These are phyloP conservation scores for Pichia sp. DNA, from an alignment of 1,139 yeast species.

Conservation along the genomic window DNA sequence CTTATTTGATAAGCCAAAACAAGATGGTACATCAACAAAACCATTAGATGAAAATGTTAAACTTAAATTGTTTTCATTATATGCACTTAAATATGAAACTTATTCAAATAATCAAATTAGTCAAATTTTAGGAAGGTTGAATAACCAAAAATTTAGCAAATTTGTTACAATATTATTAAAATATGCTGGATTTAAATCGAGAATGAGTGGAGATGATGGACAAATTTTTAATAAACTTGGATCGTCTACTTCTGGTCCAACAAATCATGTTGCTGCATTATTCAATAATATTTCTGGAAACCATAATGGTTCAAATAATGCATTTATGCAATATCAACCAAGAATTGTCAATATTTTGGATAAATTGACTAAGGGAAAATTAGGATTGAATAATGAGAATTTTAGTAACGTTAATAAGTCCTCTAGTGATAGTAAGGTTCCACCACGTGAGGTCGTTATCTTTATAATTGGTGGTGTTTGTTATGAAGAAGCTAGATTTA, in stretches of 20 bases:
- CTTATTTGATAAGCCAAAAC: slow-evolving; percentile 28
- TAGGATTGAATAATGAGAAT: slow-evolving; percentile 27
- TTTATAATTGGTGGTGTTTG: slow-evolving; percentile 90
- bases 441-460: slow-evolving; percentile 67
- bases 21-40: slow-evolving; percentile 16
- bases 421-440: slow-evolving; percentile 30
- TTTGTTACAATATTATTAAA: slow-evolving; percentile 32
- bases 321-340: slow-evolving; percentile 67
- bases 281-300: slow-evolving; percentile 25
- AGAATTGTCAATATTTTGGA: slow-evolving; percentile 51
- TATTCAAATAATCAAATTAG: slow-evolving; percentile 36
- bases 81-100: slow-evolving; percentile 60
- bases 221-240: slow-evolving; percentile 26
- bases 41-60: slow-evolving; percentile 41
- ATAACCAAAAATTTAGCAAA: slow-evolving; percentile 32
- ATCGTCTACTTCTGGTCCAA: slow-evolving; percentile 12
- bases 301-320: slow-evolving; percentile 32
- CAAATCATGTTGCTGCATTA: slow-evolving; percentile 25
- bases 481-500: slow-evolving; percentile 81
- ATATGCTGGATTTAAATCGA: slow-evolving; percentile 37
- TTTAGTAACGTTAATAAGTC: slow-evolving; percentile 6
- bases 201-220: slow-evolving; percentile 37
- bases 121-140: slow-evolving; percentile 34
- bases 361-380: slow-evolving; percentile 44
- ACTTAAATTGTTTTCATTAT: slow-evolving; percentile 60